Base-by-base conservation (phyloP, 176 grass and related monocot species). In the Stipa capillata region DNA sequence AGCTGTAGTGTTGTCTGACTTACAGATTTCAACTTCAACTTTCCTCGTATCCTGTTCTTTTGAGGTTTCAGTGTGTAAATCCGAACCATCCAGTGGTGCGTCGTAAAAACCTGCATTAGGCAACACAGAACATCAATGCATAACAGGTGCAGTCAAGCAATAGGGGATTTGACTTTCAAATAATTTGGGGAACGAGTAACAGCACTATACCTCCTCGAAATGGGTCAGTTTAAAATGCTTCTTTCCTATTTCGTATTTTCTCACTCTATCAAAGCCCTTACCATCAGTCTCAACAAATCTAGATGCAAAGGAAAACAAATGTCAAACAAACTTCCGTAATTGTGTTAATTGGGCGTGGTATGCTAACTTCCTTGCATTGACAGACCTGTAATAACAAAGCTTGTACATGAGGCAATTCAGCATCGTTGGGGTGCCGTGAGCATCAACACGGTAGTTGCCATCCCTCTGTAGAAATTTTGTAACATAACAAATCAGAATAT, bases 371-470 rank as follows among this genome's bases (percentile, higher is more conserved):
- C 43, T 45, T 7, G 9, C 15, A 31, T 29, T 71, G 43, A 77
- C 86, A 85, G 71, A 97, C 94, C 94, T 93, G 84, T 90, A 97
- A 89, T 97, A 97, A 53, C 81, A 97, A 68, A 97, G 84, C 86
- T 97, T 97, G 84, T 97, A 97, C 94, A 97, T 97, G 39, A 97
- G 94, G 60, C 94, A 97, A 84, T 94, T 97, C 53, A 97, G 76
- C 94, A 97, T 97, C 20, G 91, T 91, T 68, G 84, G 86, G 16
- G 94, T 97, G 25, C 91, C 94, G 3, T 94, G 89, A 72, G 89
- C 88, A 88, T 97, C 94, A 65, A 97, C 90, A 12, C 94, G 91
- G 60, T 97, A 97, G 1, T 97, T 79, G 20, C 94, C 94, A 86
- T 97, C 94, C 76, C 91, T 91, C 94, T 97, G 39, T 55, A 55